phyloP scores from a whole-genome alignment of 129 eudicot genomes.

The Oenanthe sinensis region DNA sequence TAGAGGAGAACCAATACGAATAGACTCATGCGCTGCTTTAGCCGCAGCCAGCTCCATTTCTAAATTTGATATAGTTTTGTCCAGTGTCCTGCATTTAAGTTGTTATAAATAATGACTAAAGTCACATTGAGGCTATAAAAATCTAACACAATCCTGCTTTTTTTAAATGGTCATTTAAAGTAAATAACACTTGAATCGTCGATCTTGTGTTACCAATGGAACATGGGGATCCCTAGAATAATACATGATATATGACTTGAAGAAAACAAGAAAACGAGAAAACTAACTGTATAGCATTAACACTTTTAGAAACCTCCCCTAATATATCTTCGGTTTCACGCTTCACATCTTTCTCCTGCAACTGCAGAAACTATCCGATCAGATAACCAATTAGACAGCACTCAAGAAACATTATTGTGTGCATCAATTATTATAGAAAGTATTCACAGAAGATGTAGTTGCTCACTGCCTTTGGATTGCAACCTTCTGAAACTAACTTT shows the following conservation, averaged over 20 bases:
- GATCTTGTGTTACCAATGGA: too few species aligned
- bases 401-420: not conserved
- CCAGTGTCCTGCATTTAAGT: constrained; percentile 45
- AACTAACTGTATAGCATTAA: constrained; percentile 58
- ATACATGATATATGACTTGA: not conserved
- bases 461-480: constrained; percentile 63
- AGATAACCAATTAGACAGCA: not conserved
- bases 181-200: not conserved
- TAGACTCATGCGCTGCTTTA: constrained; percentile 58
- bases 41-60: constrained; percentile 92
- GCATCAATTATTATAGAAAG: not conserved
- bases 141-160: not conserved
- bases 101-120: not conserved
- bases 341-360: constrained; percentile 47
- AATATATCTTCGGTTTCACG: constrained; percentile 46
- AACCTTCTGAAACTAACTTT: constrained; percentile 70
- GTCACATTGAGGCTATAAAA: not conserved
- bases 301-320: constrained; percentile 61
- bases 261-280: not conserved
- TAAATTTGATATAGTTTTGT: constrained; percentile 77
- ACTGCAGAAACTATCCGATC: constrained; percentile 17
- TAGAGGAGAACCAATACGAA: constrained; percentile 55
- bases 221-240: too few species aligned
- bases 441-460: not conserved
- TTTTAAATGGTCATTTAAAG: not conserved